Base-by-base conservation (phyloP, 768 basidiomycete species). In the Tulasnella sp. region DNA sequence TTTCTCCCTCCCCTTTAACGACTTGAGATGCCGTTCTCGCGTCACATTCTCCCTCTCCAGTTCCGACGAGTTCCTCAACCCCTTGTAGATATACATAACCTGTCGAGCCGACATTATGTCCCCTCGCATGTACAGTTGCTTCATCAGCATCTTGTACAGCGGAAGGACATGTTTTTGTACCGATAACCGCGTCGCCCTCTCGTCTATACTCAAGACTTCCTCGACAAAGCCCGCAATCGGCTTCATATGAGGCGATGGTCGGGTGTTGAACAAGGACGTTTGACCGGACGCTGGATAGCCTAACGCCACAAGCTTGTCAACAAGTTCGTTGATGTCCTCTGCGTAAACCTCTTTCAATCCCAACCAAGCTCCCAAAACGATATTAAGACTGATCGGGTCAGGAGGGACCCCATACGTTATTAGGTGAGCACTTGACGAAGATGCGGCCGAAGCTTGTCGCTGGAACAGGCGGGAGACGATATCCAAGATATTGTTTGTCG, bases 121-220 rank as follows among this genome's bases (percentile, higher is more conserved):
- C 26, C 83, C 83, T 35, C 86, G 80, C 47, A 81, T 67, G 77
- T 86, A 84, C 74, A 92, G 84, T 16, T 86, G 87, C 76, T 84
- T 87, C 76, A 90, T 85, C 79, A 92, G 88, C 86, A 87, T 87
- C 81, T 84, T 88, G 78, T 88, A 89, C 79, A 92, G 76, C 47
- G 91, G 91, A 72, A 82, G 81, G n/a, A 87, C 82, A 77, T 91
- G 89, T 71, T 80, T 82, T 72, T 82, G 80, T 69, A 87, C 89
- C 3, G 84, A 86, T 70, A 89, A 81, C 26, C 80, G 79, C 44
- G 81, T 70, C n/a, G 80, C 73, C 59, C 71, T 34, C 22, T 37
- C 35, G 40, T 66, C 59, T 29, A 22, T 71, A 59, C 65, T 44
- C 22, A 39, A 8, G 32, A 74, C 59, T 26, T 22, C 37, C 16